Evolutionary conservation across 108 stramenopile species (phyloP), one percentile per base, ranked within the genome.

Genomic region (Skeletonema tropicum): DNA sequence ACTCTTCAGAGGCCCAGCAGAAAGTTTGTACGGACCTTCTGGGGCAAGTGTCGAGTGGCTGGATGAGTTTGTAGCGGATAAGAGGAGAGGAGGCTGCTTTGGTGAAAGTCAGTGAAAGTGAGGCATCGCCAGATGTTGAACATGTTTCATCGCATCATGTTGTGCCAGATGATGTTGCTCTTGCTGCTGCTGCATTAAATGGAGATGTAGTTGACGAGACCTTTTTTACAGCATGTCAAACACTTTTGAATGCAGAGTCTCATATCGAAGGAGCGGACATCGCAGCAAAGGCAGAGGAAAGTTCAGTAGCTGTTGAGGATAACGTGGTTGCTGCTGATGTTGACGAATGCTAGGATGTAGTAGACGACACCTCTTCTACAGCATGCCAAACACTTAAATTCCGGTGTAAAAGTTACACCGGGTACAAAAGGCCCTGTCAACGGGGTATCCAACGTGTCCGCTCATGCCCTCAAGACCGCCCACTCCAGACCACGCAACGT

Each of bases 41-140:
- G 89, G 89, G 17, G 85, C 91, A 3, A 85, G 82, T 62, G 48
- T 87, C 58, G 88, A 79, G 61, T 92, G 91, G 91, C 41, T 92
- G 14, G 73, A 75, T 55, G 79, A 82, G 52, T 88, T 88, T 71
- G 65, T 84, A 12, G 49, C 49, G 6, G 83, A 83, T n/a, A 70
- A 85, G 83, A 32, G 83, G 86, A 23, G 85, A 67, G 36, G 72
- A 65, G 36, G 70, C 35, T 19, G 41, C 68, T 21, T 26, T 60
- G 3, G 21, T 30, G 41, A 14, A 42, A 42, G 41, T 15, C 13
- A 42, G 41, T 42, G 41, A 42, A 42, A 42, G 41, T 15, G 41
- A 42, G 13, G 41, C 8, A 42, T 0, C 15, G 41, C 14, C 41
- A 42, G 14, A 13, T 15, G 2, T 15, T 42, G 41, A 13, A 42